Conservation (phyloP, 192 early-diverging fungal genomes). For the Gaertneriomyces sp. region DNA sequence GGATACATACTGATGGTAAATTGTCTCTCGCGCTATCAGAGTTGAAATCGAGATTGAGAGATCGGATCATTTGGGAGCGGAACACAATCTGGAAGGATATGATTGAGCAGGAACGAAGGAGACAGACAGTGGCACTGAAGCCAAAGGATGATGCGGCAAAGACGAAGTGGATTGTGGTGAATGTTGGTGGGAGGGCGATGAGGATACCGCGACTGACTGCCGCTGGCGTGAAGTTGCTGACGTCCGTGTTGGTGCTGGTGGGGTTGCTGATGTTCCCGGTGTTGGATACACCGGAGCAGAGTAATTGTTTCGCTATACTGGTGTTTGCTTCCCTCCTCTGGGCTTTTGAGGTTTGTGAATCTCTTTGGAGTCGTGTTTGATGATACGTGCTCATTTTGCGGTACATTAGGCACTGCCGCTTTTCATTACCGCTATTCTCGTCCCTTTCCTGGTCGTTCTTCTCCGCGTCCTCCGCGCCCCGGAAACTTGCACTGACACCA, state of each 20-base stretch:
- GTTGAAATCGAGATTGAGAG: constrained; percentile 76
- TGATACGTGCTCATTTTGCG: background rate
- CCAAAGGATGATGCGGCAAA: background rate
- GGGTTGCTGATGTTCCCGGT: constrained; percentile 53
- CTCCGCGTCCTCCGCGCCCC: constrained; percentile 75
- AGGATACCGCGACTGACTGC: too few relatives aligned
- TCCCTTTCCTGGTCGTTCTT: constrained; percentile 81
- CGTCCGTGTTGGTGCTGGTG: constrained; percentile 55
- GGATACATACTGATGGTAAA: constrained; percentile 57
- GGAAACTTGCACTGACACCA: constrained; percentile 23
- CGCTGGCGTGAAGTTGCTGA: too few relatives aligned
- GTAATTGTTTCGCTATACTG: constrained; percentile 88
- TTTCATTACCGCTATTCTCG: constrained; percentile 84
- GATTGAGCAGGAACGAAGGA: constrained; percentile 82
- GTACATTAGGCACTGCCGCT: constrained; percentile 72
- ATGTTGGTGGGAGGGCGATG: background rate
- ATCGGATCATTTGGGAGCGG: constrained; percentile 92
- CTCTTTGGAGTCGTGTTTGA: background rate
- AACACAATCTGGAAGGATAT: constrained; percentile 98
- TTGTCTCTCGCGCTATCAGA: constrained; percentile 65
- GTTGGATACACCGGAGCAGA: constrained; percentile 71
- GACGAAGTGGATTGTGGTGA: background rate
- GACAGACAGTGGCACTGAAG: constrained; percentile 34
- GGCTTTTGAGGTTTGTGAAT: constrained; percentile 77
- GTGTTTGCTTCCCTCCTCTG: constrained; percentile 86